Percentiles rank a stretch among this genome's conserved stretches.
Conservation (phyloP, 192 early-diverging fungal genomes). For the Mortierella claussenii region DNA sequence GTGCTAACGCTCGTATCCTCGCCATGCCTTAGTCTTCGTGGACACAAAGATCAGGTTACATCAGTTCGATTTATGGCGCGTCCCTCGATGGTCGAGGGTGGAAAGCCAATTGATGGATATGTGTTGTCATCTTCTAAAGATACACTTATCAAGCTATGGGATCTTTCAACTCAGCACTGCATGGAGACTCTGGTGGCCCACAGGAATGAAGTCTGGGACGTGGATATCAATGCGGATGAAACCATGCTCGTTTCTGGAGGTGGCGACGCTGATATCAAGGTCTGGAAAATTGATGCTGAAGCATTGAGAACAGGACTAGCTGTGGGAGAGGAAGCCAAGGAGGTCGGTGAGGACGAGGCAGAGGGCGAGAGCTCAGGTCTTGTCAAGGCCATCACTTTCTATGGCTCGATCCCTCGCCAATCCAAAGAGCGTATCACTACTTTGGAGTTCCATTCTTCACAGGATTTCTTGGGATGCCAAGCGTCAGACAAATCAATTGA, state of each 20-base stretch:
- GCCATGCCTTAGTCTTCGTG: conserved; percentile 84
- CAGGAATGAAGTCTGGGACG: conserved; percentile 93
- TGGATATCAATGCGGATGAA: conserved; percentile 75
- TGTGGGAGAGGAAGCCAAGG: conserved; percentile 50
- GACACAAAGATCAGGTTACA: conserved; percentile 97
- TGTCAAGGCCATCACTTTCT: conserved; percentile 76
- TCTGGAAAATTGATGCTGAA: conserved; percentile 85
- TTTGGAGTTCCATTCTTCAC: conserved; percentile 82
- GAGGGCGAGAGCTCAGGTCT: conserved; percentile 29
- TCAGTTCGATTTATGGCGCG: conserved; percentile 69
- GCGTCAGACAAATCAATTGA: conserved; percentile 86
- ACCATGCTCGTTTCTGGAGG: conserved; percentile 85
- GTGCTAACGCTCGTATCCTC: too few relatives aligned
- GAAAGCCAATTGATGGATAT: conserved; percentile 68
- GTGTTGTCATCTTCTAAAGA: conserved; percentile 94
- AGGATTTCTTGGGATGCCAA: conserved; percentile 81
- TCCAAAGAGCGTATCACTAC: conserved; percentile 84
- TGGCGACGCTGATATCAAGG: conserved; percentile 83
- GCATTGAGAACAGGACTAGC: conserved; percentile 68
- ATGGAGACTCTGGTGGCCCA: conserved; percentile 94
- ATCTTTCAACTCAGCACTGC: conserved; percentile 92
- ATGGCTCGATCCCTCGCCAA: conserved; percentile 83
- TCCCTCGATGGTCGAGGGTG: conserved; percentile 47
- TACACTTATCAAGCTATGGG: conserved; percentile 96
- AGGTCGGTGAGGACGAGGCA: conserved; percentile 54